Evolutionary conservation across 345 rosid genomes (phyloP).

Genomic region (Gossypium raimondii): DNA sequence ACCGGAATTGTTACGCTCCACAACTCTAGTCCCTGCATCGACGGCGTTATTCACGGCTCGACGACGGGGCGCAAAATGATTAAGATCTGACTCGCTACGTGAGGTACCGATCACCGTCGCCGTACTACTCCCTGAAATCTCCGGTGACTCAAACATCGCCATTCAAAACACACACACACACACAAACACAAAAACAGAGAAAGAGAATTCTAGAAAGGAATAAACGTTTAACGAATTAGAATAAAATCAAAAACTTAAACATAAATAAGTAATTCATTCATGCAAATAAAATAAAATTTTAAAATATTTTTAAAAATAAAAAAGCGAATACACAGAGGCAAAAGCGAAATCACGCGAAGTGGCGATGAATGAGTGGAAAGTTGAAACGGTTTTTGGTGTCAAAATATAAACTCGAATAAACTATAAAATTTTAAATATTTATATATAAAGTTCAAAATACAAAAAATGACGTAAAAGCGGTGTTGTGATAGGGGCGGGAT

Average conservation of each 20-base stretch:
- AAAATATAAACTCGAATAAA: not conserved
- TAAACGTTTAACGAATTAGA: not conserved
- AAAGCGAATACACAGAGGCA: not conserved
- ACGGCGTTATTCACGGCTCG: conserved; percentile 23
- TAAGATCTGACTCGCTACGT: conserved; percentile 38
- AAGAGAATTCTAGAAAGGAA: not conserved
- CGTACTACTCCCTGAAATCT: conserved; percentile 9
- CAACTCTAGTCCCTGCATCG: not conserved
- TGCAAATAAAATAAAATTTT: not conserved
- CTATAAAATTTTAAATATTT: not conserved
- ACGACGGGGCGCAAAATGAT: conserved; percentile 33
- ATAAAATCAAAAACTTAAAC: not conserved
- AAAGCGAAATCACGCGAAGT: conserved; percentile 5
- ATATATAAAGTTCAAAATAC: not conserved
- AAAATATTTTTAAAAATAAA: not conserved
- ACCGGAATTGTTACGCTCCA: conserved; percentile 10
- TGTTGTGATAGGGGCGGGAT: not conserved
- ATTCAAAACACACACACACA: conserved; percentile 12
- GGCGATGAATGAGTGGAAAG: conserved; percentile 1
- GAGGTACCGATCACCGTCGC: conserved; percentile 3
- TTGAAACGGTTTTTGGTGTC: not conserved
- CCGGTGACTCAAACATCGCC: conserved; percentile 27
- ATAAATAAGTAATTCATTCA: not conserved
- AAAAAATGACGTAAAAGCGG: not conserved
- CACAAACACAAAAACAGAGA: not conserved